A percentile compares a stretch with the other conserved stretches of the same genome.
phyloP scores from a whole-genome alignment of 2,329 filamentous ascomycete genomes.

The Colletotrichum simmondsii region DNA sequence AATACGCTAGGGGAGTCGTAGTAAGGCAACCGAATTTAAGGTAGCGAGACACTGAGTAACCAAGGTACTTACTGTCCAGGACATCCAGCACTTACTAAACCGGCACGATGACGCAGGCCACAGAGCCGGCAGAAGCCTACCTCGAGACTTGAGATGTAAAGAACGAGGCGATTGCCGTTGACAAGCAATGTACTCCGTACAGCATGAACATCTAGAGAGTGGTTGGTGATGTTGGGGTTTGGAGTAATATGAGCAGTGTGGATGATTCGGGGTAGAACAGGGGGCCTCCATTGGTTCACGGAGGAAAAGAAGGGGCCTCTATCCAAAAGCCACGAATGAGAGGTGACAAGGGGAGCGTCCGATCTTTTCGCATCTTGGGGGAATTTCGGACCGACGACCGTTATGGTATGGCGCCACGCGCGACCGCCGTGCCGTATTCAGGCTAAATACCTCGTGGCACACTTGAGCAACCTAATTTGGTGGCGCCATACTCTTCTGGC shows the following conservation, averaged over 20 bases:
- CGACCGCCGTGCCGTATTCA: constrained; percentile 27
- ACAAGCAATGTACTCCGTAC: neutral
- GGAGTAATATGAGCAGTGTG: constrained; percentile 19
- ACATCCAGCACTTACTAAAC: neutral
- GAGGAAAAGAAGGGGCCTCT: constrained; percentile 8
- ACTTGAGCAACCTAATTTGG: constrained; percentile 24
- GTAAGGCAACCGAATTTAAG: neutral
- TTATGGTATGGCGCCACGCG: constrained; percentile 34
- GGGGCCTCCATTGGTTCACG: constrained; percentile 27
- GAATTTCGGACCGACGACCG: constrained; percentile 35
- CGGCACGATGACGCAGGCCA: neutral
- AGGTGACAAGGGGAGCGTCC: neutral
- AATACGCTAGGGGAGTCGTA: neutral
- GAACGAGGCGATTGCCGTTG: neutral
- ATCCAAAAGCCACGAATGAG: constrained; percentile 31
- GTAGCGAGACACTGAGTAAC: neutral
- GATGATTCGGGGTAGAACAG: constrained; percentile 33
- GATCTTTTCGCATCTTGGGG: constrained; percentile 33
- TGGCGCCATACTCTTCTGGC: constrained; percentile 3
- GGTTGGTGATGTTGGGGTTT: neutral
- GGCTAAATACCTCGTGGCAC: constrained; percentile 33
- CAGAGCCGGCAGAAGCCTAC: neutral
- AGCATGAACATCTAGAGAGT: neutral
- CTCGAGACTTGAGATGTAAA: neutral
- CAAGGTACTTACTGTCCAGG: too few relatives aligned